Evolutionary conservation across 345 rosid species (phyloP).

Genomic region (Dipteronia sinensis): DNA sequence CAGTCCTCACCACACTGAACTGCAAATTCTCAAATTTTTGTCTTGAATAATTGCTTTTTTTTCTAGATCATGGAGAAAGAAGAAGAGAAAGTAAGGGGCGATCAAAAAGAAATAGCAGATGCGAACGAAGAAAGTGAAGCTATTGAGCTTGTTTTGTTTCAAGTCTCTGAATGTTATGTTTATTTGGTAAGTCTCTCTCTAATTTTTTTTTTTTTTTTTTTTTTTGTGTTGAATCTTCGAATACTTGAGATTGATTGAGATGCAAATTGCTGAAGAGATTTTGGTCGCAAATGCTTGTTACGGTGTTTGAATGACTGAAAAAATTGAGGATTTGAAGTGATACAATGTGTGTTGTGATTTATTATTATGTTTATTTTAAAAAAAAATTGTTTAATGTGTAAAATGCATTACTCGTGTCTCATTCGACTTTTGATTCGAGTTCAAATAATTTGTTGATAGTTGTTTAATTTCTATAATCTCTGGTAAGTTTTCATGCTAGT

Average conservation of each 20-base stretch:
- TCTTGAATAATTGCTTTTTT: background rate
- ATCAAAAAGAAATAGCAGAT: slow-evolving; percentile 28
- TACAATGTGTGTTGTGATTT: background rate
- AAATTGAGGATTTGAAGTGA: background rate
- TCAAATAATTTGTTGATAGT: background rate
- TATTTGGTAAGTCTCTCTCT: slow-evolving; percentile 55
- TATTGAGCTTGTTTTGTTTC: slow-evolving; percentile 76
- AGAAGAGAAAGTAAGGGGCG: slow-evolving; percentile 31
- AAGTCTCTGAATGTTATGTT: slow-evolving; percentile 92
- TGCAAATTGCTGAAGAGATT: background rate
- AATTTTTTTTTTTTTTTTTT: background rate
- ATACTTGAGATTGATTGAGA: background rate
- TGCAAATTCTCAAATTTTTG: background rate
- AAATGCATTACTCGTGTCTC: background rate
- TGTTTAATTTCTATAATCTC: background rate
- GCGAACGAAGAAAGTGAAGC: slow-evolving; percentile 59
- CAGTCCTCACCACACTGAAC: slow-evolving; percentile 2
- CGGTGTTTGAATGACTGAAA: background rate
- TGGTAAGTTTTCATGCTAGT: background rate
- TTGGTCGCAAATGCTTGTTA: background rate
- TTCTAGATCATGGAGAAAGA: slow-evolving; percentile 37
- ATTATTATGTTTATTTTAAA: background rate
- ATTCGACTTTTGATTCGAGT: slow-evolving; percentile 1
- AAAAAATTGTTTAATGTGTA: too few relatives aligned
- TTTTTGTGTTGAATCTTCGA: background rate